These are phyloP conservation scores for Solanum acaule DNA, from an alignment of 257 asterid genomes.

Conservation along the genomic window DNA sequence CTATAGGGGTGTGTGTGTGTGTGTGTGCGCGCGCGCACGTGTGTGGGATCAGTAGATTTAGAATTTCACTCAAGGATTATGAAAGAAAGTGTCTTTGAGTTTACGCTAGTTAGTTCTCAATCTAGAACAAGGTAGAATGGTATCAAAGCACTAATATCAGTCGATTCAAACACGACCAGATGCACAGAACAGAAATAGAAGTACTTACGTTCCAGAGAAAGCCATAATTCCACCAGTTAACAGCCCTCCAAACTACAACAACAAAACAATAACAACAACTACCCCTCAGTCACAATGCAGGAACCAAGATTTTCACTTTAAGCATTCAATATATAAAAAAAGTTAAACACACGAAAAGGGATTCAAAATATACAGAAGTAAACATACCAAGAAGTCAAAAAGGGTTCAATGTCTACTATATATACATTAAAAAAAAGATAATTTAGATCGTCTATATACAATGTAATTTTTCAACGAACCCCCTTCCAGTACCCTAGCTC, in stretches of 20 bases:
- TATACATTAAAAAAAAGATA: neutral
- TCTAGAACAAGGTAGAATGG: neutral
- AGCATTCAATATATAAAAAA: neutral
- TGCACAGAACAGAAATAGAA: neutral
- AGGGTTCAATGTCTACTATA: neutral
- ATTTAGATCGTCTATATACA: neutral
- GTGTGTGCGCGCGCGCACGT: no score
- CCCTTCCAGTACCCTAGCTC: neutral
- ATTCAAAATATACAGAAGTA: no score
- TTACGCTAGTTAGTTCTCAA: neutral
- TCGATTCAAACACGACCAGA: neutral
- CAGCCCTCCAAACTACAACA: constrained; percentile 74
- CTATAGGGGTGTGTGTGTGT: neutral
- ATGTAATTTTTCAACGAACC: neutral
- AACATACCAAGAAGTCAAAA: neutral
- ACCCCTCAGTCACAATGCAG: neutral
- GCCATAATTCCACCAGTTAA: constrained; percentile 74
- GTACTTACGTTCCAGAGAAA: constrained; percentile 90
- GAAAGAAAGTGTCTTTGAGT: neutral
- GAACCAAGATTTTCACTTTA: neutral
- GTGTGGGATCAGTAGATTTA: neutral
- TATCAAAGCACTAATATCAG: neutral
- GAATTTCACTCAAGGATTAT: neutral
- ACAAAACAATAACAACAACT: neutral
- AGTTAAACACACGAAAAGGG: no score